Percentiles rank a stretch among this genome's conserved stretches.
These are phyloP conservation scores for Penicillium riverlandense DNA, from an alignment of 495 filamentous ascomycete species.

Conservation along the genomic window DNA sequence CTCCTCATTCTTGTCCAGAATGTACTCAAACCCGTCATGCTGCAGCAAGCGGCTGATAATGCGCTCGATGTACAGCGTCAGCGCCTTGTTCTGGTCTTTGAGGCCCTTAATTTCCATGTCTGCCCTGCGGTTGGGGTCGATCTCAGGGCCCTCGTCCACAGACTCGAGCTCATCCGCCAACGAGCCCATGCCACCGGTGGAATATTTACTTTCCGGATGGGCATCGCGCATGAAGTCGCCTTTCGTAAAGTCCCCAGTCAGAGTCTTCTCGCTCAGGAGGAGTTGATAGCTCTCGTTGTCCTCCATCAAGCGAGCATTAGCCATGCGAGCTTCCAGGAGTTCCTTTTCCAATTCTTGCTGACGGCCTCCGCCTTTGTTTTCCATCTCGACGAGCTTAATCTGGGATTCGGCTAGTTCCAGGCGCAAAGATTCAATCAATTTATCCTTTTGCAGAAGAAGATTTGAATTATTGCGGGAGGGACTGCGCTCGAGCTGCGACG, in stretches of 20 bases:
- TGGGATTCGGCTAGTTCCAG: slow-evolving; percentile 91
- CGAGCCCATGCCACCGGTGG: slow-evolving; percentile 43
- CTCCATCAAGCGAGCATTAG: slow-evolving; percentile 92
- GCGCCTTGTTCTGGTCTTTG: slow-evolving; percentile 92
- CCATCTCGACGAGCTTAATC: slow-evolving; percentile 90
- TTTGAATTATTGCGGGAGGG: slow-evolving; percentile 82
- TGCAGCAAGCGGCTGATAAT: slow-evolving; percentile 92
- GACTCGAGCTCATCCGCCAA: slow-evolving; percentile 85
- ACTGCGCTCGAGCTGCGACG: slow-evolving; percentile 69
- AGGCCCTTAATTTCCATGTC: slow-evolving; percentile 74
- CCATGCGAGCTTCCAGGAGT: slow-evolving; percentile 83
- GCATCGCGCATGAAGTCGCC: slow-evolving; percentile 68
- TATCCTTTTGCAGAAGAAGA: slow-evolving; percentile 87
- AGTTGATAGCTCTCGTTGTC: slow-evolving; percentile 98
- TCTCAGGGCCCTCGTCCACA: slow-evolving; percentile 48
- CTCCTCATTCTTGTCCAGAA: slow-evolving; percentile 66
- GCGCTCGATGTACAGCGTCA: slow-evolving; percentile 95
- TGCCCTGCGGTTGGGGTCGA: slow-evolving; percentile 55
- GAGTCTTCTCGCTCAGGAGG: slow-evolving; percentile 82
- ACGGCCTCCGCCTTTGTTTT: slow-evolving; percentile 80
- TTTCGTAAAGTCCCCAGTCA: slow-evolving; percentile 88
- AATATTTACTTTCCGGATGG: slow-evolving; percentile 28
- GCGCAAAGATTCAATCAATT: slow-evolving; percentile 84
- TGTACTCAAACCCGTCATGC: slow-evolving; percentile 89
- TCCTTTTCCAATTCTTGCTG: slow-evolving; percentile 81